Base-by-base conservation (phyloP, 768 basidiomycete species). In the Pisolithus microcarpus region DNA sequence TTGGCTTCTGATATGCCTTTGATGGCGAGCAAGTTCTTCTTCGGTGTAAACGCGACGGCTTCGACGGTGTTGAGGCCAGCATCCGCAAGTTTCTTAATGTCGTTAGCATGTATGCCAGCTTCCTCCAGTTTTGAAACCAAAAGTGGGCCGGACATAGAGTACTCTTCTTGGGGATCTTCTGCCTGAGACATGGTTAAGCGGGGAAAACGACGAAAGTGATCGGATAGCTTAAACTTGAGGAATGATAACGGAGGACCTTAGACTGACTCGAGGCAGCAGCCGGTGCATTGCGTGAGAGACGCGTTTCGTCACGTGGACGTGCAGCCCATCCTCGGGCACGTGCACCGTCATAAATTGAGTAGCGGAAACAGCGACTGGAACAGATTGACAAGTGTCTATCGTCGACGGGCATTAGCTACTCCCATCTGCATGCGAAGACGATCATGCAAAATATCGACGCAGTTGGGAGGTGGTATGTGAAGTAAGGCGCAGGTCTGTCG, bases 1-100 rank as follows among this genome's bases (percentile, higher is more conserved):
- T 98, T 99, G 55, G 85, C 79, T 58, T 99, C 96, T 23, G 91
- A 93, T 43, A 99, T 96, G 9, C 96, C 96, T 68, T 97, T 98
- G 59, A 98, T 94, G 5, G 82, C 79, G 52, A 90, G 79, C 31
- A 98, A 72, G 47, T 76, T 75, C 73, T 97, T 98, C 79, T 97
- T 96, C 13, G 95, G 91, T 0, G 94, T 97, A 64, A 93, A 97
- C 31, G 92, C 94, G 46, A 98, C 91, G 15, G 91, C 81, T 65
- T 99, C 96, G 56, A 99, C 82, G 2, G 96, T 98, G 66, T 95
- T 81, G 53, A 89, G 78, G 11, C 96, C 96, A 28, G 89, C 91
- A 46, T 96, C 94, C 11, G 81, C 68, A 43, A 99, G 84, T 67
- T 98, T 98, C 80, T 94, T 91, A 73, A 94, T 85, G 63, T 98